Evolutionary conservation across 352 stramenopile species (phyloP), one percentile per base, ranked within the genome.

Genomic region (Poterioochromonas sp.): DNA sequence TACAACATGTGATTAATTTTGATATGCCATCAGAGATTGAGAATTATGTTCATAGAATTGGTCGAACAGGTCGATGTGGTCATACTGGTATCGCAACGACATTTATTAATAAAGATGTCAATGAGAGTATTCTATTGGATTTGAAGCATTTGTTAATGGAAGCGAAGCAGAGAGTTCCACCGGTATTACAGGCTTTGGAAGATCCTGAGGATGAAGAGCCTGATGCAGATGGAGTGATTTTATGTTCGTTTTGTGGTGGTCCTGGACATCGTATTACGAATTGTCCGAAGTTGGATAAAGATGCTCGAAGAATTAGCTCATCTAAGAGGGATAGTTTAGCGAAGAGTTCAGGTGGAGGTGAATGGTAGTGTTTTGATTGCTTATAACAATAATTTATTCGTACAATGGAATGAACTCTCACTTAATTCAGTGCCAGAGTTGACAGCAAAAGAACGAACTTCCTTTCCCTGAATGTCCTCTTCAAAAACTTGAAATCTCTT

Each of bases 1-100:
- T 99, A 82, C 95, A 99, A 84, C 95, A 99, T 83, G 96, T 99
- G 22, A 98, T 99, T 79, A 99, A 99, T 83, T 99, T 98, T 82
- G 95, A 99, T 84, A 99, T 99, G 96, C 96, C 96, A 0, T 88
- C 87, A 51, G 94, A 98, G 83, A 99, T 99, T 81, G 96, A 99
- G 85, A 99, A 99, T 84, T 99, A 99, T 84, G 94, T 99, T 49
- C 96, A 99, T 91, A 88, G 96, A 73, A 99, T 99, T 80, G 96
- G 95, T 58, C 93, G 96, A 77, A 99, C 96, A 11, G 96, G 95
- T 49, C 93, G 96, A 49, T 97, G 93, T 81, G 96, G 96, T 12
- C 98, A 98, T 83, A 99, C 94, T 0, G 91, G 90, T 49, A 94
- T 99, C 0, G 96, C 95, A 0, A 99, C 96, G 15, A 99, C 95